phyloP scores from a whole-genome alignment of 768 basidiomycete species.

The Tulasnella sp. region DNA sequence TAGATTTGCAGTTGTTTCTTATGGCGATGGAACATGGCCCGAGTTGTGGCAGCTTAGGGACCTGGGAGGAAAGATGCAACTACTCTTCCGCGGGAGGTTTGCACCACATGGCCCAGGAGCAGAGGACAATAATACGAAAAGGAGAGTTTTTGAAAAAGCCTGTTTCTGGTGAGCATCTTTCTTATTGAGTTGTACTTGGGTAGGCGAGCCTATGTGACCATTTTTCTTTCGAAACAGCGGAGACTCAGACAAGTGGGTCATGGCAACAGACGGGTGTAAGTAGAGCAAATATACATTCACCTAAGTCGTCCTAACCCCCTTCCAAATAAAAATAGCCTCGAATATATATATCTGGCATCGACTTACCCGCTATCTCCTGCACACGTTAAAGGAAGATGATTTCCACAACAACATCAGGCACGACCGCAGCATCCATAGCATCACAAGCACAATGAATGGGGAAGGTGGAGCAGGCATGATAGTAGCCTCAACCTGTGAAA shows the following conservation, averaged over 20 bases:
- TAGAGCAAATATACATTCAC: not conserved
- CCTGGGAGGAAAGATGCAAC: slow-evolving; percentile 32
- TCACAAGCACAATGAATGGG: no score
- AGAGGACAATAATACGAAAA: slow-evolving; percentile 65
- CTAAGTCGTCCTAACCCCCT: not conserved
- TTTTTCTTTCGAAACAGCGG: slow-evolving; percentile 38
- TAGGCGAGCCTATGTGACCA: not conserved
- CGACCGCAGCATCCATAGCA: not conserved
- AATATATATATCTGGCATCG: slow-evolving; percentile 85
- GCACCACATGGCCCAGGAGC: slow-evolving; percentile 70
- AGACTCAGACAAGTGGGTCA: slow-evolving; percentile 67
- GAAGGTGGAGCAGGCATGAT: no score
- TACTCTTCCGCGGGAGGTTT: not conserved
- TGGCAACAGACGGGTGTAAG: slow-evolving; percentile 64
- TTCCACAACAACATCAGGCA: slow-evolving; percentile 38
- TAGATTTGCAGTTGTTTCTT: slow-evolving; percentile 64
- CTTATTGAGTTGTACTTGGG: not conserved
- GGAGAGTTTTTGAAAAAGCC: slow-evolving; percentile 52
- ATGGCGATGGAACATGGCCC: slow-evolving; percentile 72
- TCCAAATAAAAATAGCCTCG: slow-evolving; percentile 45
- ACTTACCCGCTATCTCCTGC: slow-evolving; percentile 63
- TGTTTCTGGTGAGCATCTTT: slow-evolving; percentile 46
- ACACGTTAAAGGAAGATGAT: slow-evolving; percentile 37
- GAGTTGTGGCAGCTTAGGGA: slow-evolving; percentile 68
- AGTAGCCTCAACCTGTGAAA: no score